Conservation (phyloP, 352 stramenopile species). For the Pythium sp. region DNA sequence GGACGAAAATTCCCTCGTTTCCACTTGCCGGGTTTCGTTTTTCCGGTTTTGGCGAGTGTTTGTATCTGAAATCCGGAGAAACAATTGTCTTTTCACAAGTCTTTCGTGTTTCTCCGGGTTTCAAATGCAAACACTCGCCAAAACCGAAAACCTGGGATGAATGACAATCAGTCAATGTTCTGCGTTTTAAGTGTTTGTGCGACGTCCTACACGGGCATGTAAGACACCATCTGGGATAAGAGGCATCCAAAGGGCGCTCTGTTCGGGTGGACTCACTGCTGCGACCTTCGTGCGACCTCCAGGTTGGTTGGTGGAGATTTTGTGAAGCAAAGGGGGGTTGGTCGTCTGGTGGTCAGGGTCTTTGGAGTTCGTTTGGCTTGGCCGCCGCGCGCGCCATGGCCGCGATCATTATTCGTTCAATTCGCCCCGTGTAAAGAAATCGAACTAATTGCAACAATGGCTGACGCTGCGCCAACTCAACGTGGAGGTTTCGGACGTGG, state of each 20-base stretch:
- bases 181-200: neutral
- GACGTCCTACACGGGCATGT: neutral
- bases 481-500: slow-evolving; percentile 93
- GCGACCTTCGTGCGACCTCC: slow-evolving; percentile 34
- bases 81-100: no score
- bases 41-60: no score
- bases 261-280: neutral
- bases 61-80: no score
- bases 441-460: slow-evolving; percentile 64
- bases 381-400: no score
- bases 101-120: no score
- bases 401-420: slow-evolving; percentile 71
- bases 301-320: slow-evolving; percentile 39
- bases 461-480: slow-evolving; percentile 77
- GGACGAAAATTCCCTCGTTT: no score
- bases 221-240: neutral
- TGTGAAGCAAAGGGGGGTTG: neutral
- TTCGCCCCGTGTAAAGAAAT: slow-evolving; percentile 64
- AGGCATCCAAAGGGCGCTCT: neutral
- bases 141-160: no score
- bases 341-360: neutral
- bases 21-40: no score
- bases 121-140: no score
- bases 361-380: neutral
- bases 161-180: no score